Conservation (phyloP, 345 rosid species). For the Gossypium raimondii region DNA sequence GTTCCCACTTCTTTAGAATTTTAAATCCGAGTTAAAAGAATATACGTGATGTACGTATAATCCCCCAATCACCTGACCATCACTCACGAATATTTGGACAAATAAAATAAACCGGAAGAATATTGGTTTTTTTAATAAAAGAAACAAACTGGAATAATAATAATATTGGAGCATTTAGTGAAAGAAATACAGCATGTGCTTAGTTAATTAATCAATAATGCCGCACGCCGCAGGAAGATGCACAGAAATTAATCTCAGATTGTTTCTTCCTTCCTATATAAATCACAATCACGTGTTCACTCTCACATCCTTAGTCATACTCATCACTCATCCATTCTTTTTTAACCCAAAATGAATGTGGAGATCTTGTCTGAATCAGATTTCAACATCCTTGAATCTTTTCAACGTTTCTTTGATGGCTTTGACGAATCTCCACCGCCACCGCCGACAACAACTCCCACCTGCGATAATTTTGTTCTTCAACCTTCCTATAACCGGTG, state of each 20-base stretch:
- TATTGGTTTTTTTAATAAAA: no score
- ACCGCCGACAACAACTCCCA: neutral
- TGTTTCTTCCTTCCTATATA: neutral
- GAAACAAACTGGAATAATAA: no score
- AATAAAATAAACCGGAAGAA: no score
- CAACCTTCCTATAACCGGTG: conserved; percentile 29
- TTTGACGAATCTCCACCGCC: neutral
- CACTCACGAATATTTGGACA: no score
- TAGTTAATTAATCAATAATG: neutral
- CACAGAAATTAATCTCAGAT: neutral
- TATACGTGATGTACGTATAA: no score
- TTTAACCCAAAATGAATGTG: neutral
- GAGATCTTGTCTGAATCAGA: conserved; percentile 14
- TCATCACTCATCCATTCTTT: no score
- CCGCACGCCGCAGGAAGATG: neutral
- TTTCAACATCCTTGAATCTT: conserved; percentile 26
- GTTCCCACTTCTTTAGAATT: no score
- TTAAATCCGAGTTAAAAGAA: no score
- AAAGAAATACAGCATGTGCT: neutral
- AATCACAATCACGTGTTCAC: neutral
- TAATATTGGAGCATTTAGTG: neutral
- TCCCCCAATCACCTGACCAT: no score
- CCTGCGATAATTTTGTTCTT: neutral
- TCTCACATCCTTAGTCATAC: neutral
- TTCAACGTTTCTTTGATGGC: conserved; percentile 23